phyloP scores from a whole-genome alignment of 352 stramenopile genomes.

The Lagenidium giganteum region DNA sequence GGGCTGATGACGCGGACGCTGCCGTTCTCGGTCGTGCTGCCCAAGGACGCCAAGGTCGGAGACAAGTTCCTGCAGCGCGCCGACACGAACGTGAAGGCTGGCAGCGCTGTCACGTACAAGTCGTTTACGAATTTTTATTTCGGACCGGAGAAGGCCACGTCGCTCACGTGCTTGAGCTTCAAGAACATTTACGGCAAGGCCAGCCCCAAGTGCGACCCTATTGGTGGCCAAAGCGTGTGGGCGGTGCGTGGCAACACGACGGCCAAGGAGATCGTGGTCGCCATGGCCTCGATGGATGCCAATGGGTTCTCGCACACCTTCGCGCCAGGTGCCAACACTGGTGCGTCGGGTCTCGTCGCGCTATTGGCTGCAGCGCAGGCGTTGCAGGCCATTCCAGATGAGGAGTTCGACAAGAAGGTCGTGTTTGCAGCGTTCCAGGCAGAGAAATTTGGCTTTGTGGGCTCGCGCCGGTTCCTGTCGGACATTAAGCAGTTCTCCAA shows the following conservation, averaged over 20 bases:
- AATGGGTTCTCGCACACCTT: conserved; percentile 66
- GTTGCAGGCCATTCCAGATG: conserved; percentile 58
- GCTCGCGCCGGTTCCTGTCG: conserved; percentile 68
- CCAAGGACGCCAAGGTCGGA: conserved; percentile 30
- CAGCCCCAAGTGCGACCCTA: conserved; percentile 67
- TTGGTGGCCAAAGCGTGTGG: conserved; percentile 76
- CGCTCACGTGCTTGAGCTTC: conserved; percentile 66
- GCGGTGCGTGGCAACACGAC: conserved; percentile 46
- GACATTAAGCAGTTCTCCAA: conserved; percentile 55
- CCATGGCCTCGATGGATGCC: conserved; percentile 79
- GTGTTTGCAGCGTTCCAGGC: conserved; percentile 81
- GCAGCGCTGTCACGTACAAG: conserved; percentile 51
- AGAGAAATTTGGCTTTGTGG: conserved; percentile 80
- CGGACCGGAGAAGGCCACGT: conserved; percentile 67
- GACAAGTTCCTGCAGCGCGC: conserved; percentile 46
- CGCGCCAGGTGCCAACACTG: conserved; percentile 67
- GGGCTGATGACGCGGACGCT: conserved; percentile 33
- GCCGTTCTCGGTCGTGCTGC: conserved; percentile 66
- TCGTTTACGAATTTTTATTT: conserved; percentile 86
- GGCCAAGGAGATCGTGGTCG: conserved; percentile 51
- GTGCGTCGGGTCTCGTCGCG: conserved; percentile 66
- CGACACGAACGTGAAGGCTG: conserved; percentile 42
- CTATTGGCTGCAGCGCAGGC: conserved; percentile 65
- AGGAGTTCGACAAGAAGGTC: conserved; percentile 60
- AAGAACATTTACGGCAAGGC: conserved; percentile 64